Evolutionary conservation across 140 eudicot genomes (phyloP), one percentile per base, ranked within the genome.

Genomic region (Flaveria floridana): DNA sequence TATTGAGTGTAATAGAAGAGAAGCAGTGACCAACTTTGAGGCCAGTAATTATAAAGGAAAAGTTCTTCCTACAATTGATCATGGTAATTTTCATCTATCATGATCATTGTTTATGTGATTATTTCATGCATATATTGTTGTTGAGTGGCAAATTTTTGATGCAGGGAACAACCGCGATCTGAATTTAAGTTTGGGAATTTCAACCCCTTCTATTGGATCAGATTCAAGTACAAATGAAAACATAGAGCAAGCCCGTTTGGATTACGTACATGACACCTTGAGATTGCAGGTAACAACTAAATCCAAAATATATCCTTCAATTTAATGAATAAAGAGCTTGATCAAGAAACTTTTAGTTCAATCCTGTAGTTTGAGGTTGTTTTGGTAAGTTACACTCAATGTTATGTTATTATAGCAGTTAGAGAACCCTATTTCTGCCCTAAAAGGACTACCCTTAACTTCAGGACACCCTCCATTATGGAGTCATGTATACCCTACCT

Each of bases 21-120:
- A 91, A 39, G 96, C 91, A 26, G 88, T 89, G 56, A 89, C 96
- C 65, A 91, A 91, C 84, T 91, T 91, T 30, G 91, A 89, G 68
- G 86, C 94, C 20, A 85, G 89, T 79, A 48, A 8, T 7, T 7
- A 9, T 44, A 8, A 44, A 44, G 50, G 50, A 44, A 44, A 44
- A 8, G 10, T 9, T 44, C 48, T 9, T 44, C 50, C 50, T 44
- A 7, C 72, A 69, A 30, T 79, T 5, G 65, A 23, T 30, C 68
- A 65, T 75, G 89, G 95, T 90, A 80, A 25, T 52, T 78, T 56
- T 69, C 26, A 19, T 12, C 0, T 26, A 16, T 28, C 19, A 42
- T 59, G 21, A 20, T 59, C 72, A 59, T 30, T 52, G 13, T 15
- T 10, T 30, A 1, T 34, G 41, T 34, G 30, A 8, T 4, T 18